Conservation (phyloP, 305 asterid species). For the Fraxinus greggii region DNA sequence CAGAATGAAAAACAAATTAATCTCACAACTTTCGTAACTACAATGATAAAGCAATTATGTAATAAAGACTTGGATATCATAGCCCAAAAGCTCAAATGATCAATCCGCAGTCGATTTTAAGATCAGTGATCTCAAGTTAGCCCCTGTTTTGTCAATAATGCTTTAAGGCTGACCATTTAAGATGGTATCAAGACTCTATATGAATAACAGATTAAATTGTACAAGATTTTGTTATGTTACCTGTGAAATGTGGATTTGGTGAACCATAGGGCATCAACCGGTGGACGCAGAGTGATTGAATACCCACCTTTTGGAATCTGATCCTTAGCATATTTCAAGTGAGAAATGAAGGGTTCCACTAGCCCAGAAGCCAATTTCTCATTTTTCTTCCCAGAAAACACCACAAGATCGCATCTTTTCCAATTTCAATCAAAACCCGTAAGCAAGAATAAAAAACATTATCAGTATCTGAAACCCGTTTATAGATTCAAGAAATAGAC, state of each 20-base stretch:
- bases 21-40: not conserved
- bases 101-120: not conserved
- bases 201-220: not conserved
- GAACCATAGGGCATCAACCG: conserved; percentile 66
- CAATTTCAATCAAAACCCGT: conserved; percentile 26
- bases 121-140: not conserved
- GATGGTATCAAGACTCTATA: not conserved
- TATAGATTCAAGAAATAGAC: conserved; percentile 2
- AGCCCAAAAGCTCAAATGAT: conserved; percentile 3
- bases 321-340: conserved; percentile 79
- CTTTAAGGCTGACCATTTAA: not conserved
- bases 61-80: not conserved
- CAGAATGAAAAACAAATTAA: not conserved
- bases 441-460: conserved; percentile 16
- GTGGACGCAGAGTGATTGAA: conserved; percentile 68
- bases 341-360: conserved; percentile 78
- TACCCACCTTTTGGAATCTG: conserved; percentile 82
- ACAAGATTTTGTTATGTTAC: conserved; percentile 28
- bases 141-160: not conserved
- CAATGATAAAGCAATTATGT: not conserved
- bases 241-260: conserved; percentile 77
- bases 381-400: conserved; percentile 63
- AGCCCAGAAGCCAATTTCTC: conserved; percentile 88
- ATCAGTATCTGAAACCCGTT: conserved; percentile 20
- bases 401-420: conserved; percentile 75